Percentiles rank a stretch among this genome's conserved stretches.
Evolutionary conservation across 1,284 basidiomycete species (phyloP).

Genomic region (Athelia sp.): DNA sequence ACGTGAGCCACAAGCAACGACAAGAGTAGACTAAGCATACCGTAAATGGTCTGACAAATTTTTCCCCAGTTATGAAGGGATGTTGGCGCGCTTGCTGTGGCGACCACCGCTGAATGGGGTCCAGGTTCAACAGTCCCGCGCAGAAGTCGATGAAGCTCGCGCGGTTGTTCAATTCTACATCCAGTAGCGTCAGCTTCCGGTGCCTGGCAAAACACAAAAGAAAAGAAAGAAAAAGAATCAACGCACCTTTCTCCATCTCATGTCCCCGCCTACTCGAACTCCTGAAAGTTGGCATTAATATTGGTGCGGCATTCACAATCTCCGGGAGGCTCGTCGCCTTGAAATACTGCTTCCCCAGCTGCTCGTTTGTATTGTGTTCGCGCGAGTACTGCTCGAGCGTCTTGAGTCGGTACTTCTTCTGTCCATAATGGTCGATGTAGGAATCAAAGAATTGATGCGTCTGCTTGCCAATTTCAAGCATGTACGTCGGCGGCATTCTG

Average conservation of each 20-base stretch:
- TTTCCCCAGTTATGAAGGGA: conserved; percentile 98
- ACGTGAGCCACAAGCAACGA: conserved; percentile 5
- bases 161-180: conserved; percentile 85
- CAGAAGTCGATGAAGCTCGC: conserved; percentile 98
- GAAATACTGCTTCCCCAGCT: conserved; percentile 98
- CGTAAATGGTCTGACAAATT: conserved; percentile 84
- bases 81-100: conserved; percentile 95
- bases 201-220: not conserved
- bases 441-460: conserved; percentile 91
- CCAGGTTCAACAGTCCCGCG: conserved; percentile 88
- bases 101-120: conserved; percentile 94
- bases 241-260: conserved; percentile 89
- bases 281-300: conserved; percentile 70
- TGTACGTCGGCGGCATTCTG: conserved; percentile 85
- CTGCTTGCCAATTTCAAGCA: conserved; percentile 97
- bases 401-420: conserved; percentile 90
- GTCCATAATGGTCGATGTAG: conserved; percentile 71
- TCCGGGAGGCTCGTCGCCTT: conserved; percentile 92
- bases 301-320: conserved; percentile 93
- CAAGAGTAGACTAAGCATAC: conserved; percentile 45
- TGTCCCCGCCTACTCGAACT: conserved; percentile 71
- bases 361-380: conserved; percentile 93
- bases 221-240: too few relatives aligned
- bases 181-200: conserved; percentile 8
- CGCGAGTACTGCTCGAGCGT: conserved; percentile 91